Conservation (phyloP, 192 early-diverging fungal genomes). For the Coemansia sp. region DNA sequence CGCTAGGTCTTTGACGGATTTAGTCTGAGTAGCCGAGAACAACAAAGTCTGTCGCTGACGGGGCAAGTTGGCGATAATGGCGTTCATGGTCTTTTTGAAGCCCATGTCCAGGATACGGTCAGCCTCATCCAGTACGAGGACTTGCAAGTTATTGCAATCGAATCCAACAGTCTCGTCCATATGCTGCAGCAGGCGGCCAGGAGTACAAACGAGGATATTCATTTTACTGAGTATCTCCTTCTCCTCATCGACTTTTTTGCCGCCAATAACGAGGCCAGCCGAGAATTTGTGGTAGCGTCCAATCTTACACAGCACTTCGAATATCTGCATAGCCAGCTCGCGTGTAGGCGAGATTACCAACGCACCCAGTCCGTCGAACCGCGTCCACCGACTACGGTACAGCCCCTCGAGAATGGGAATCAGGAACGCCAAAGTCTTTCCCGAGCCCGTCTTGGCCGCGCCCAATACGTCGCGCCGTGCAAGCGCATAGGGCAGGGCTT, state of each 20-base stretch:
- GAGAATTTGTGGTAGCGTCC: conserved; percentile 76
- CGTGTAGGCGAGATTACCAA: conserved; percentile 83
- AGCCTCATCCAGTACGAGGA: conserved; percentile 82
- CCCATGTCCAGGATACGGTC: conserved; percentile 87
- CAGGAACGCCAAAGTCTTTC: conserved; percentile 81
- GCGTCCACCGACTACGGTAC: conserved; percentile 82
- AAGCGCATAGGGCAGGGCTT: conserved; percentile 70
- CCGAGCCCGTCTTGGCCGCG: conserved; percentile 85
- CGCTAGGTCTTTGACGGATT: conserved; percentile 92
- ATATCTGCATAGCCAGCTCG: conserved; percentile 88
- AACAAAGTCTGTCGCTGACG: conserved; percentile 86
- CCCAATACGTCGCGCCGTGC: conserved; percentile 76
- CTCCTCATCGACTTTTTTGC: conserved; percentile 83
- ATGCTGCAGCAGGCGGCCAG: conserved; percentile 82
- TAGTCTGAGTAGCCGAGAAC: conserved; percentile 98
- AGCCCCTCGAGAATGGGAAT: conserved; percentile 83
- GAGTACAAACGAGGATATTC: conserved; percentile 84
- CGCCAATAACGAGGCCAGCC: conserved; percentile 95
- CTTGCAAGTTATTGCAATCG: conserved; percentile 75
- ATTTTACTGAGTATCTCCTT: conserved; percentile 71
- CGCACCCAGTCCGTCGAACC: conserved; percentile 76
- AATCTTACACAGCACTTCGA: conserved; percentile 78
- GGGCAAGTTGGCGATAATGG: conserved; percentile 83
- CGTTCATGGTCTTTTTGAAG: conserved; percentile 81
- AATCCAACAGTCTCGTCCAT: conserved; percentile 95